A percentile compares a stretch with the other conserved stretches of the same genome.
phyloP scores from a whole-genome alignment of 148 eudicot species.

The Fagopyrum tataricum region DNA sequence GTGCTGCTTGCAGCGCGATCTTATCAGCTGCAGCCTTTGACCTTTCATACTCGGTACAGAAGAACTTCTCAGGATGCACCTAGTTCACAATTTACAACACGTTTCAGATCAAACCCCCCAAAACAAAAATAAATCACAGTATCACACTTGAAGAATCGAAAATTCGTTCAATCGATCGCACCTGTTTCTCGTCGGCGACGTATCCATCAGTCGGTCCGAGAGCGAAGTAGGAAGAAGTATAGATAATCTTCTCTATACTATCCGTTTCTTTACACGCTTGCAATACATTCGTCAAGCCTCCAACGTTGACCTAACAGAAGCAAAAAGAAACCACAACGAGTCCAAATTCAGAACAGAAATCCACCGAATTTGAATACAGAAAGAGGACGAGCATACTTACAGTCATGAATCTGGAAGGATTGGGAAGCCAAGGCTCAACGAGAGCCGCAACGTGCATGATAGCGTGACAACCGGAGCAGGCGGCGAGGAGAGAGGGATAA shows the following conservation, averaged over 20 bases:
- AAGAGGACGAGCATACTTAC: slow-evolving; percentile 22
- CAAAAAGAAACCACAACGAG: neutral
- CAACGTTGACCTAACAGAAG: slow-evolving; percentile 64
- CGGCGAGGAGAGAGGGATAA: slow-evolving; percentile 47
- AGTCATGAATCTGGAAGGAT: slow-evolving; percentile 47
- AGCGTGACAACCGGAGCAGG: slow-evolving; percentile 51
- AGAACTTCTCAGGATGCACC: slow-evolving; percentile 68
- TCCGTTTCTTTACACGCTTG: slow-evolving; percentile 49
- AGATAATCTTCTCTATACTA: slow-evolving; percentile 63
- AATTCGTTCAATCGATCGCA: slow-evolving; percentile 10
- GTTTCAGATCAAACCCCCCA: neutral
- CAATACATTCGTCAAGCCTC: slow-evolving; percentile 74
- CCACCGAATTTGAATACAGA: neutral
- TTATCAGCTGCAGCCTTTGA: slow-evolving; percentile 74
- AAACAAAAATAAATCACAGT: neutral
- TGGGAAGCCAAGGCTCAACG: slow-evolving; percentile 92
- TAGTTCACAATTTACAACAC: slow-evolving; percentile 7
- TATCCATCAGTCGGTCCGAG: slow-evolving; percentile 75
- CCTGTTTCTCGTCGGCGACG: slow-evolving; percentile 76
- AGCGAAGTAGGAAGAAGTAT: slow-evolving; percentile 89
- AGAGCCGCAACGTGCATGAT: slow-evolving; percentile 86
- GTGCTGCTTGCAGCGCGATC: slow-evolving; percentile 71
- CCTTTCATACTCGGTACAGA: slow-evolving; percentile 85
- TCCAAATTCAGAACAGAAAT: neutral
- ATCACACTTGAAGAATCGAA: neutral